A percentile compares a stretch with the other conserved stretches of the same genome.
Evolutionary conservation across 352 stramenopile genomes (phyloP).

Genomic region (Phytophthora fragariaefolia): DNA sequence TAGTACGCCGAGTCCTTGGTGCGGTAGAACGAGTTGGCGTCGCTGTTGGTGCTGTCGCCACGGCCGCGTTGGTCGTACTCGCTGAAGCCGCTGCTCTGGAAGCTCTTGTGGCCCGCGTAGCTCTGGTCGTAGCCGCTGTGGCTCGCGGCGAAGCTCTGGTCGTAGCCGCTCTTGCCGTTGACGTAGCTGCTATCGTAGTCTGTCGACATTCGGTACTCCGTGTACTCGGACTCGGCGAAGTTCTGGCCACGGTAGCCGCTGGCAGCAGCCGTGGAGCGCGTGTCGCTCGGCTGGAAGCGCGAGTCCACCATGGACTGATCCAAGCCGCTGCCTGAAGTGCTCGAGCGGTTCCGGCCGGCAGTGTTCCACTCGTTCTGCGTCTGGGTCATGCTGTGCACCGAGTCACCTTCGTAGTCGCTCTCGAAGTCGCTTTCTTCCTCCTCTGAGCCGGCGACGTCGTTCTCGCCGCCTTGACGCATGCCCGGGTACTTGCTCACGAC

Average conservation of each 20-base stretch:
- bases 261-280: constrained; percentile 32
- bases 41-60: constrained; percentile 27
- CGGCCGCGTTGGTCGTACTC: constrained; percentile 31
- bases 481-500: constrained; percentile 37
- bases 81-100: constrained; percentile 52
- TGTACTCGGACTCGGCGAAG: constrained; percentile 38
- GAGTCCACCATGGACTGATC: constrained; percentile 27
- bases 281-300: constrained; percentile 18
- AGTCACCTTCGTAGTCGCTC: constrained; percentile 49
- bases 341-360: constrained; percentile 23
- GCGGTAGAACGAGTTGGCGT: constrained; percentile 43
- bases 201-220: constrained; percentile 37
- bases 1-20: constrained; percentile 43
- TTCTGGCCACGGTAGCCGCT: constrained; percentile 28
- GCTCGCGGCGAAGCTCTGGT: constrained; percentile 26
- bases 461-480: constrained; percentile 25
- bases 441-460: constrained; percentile 42
- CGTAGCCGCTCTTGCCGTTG: constrained; percentile 18
- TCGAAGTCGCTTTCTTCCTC: constrained; percentile 52
- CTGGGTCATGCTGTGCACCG: constrained; percentile 46
- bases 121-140: constrained; percentile 38
- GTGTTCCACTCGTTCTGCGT: constrained; percentile 39
- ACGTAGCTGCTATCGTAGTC: constrained; percentile 30
- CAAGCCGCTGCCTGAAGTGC: constrained; percentile 12
- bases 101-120: constrained; percentile 28